Percentiles rank a stretch among this genome's conserved stretches.
These are phyloP conservation scores for Mercurialis annua DNA, from an alignment of 345 rosid genomes.

Conservation along the genomic window DNA sequence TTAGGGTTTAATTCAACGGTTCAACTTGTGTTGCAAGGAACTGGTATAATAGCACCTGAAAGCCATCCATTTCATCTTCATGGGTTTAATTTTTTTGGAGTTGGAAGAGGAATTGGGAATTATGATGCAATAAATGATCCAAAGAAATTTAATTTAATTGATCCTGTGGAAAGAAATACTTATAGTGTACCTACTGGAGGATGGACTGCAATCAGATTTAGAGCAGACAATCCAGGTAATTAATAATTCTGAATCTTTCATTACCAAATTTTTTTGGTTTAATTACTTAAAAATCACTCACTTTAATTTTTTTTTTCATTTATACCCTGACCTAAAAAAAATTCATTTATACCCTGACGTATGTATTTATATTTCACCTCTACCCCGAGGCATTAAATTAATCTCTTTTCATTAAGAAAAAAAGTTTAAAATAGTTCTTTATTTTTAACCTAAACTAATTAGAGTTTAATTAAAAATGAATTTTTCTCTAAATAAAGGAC, in stretches of 20 bases:
- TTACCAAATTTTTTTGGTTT: too few species aligned
- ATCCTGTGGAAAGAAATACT: conserved; percentile 25
- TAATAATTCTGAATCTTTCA: not conserved
- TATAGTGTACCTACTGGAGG: conserved; percentile 19
- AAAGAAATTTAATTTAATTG: conserved; percentile 17
- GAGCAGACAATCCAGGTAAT: conserved; percentile 23
- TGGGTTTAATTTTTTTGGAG: conserved; percentile 20
- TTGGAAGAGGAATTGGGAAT: conserved; percentile 22
- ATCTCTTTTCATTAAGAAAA: too few species aligned
- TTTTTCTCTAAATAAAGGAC: too few species aligned
- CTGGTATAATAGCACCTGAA: conserved; percentile 19
- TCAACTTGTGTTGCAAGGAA: conserved; percentile 24
- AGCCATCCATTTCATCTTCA: conserved; percentile 24
- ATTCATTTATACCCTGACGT: too few species aligned
- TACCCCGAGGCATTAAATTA: too few species aligned
- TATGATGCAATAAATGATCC: conserved; percentile 16
- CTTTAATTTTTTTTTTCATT: too few species aligned
- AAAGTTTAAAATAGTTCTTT: too few species aligned
- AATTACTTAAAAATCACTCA: too few species aligned
- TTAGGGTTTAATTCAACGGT: conserved; percentile 17
- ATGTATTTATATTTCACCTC: too few species aligned
- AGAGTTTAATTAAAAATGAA: too few species aligned
- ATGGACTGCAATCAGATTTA: conserved; percentile 25
- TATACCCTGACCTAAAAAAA: too few species aligned
- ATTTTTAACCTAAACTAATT: too few species aligned